Evolutionary conservation across 2,329 filamentous ascomycete species (phyloP).

Genomic region (Fonsecaea multimorphosa): DNA sequence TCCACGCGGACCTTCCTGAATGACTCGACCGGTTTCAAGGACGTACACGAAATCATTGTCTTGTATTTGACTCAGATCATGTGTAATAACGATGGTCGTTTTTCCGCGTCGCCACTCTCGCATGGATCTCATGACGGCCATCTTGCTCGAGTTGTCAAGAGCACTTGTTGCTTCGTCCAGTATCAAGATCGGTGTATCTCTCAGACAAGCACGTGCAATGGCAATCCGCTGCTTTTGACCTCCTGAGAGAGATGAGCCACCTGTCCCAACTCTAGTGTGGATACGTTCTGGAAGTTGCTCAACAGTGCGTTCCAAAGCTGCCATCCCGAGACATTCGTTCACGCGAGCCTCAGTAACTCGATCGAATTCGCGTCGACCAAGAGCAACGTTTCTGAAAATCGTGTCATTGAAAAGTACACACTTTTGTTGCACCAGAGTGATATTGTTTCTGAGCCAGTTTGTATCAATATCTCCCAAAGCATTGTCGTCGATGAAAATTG

Average conservation of each 20-base stretch:
- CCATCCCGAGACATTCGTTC: conserved; percentile 66
- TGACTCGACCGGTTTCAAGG: conserved; percentile 71
- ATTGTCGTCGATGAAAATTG: conserved; percentile 71
- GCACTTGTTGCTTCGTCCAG: conserved; percentile 89
- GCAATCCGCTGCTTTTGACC: conserved; percentile 84
- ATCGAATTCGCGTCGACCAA: conserved; percentile 65
- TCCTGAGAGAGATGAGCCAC: conserved; percentile 76
- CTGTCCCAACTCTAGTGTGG: conserved; percentile 72
- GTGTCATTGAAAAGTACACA: conserved; percentile 82
- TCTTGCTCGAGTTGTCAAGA: conserved; percentile 74
- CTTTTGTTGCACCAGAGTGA: conserved; percentile 82
- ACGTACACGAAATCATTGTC: conserved; percentile 79
- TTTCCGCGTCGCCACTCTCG: conserved; percentile 77
- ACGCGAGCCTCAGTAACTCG: conserved; percentile 63
- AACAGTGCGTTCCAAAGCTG: conserved; percentile 72
- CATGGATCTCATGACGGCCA: conserved; percentile 74
- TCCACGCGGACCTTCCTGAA: conserved; percentile 70
- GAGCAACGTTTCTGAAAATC: conserved; percentile 75
- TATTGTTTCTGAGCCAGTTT: conserved; percentile 75
- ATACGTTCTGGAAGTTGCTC: conserved; percentile 70
- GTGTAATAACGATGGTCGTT: conserved; percentile 92
- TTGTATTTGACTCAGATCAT: conserved; percentile 79
- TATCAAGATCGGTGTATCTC: conserved; percentile 80
- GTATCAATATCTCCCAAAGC: conserved; percentile 67
- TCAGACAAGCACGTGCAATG: conserved; percentile 76